A percentile compares a stretch with the other conserved stretches of the same genome.
Evolutionary conservation across 768 basidiomycete species (phyloP).

Genomic region (Psilocybe sp.): DNA sequence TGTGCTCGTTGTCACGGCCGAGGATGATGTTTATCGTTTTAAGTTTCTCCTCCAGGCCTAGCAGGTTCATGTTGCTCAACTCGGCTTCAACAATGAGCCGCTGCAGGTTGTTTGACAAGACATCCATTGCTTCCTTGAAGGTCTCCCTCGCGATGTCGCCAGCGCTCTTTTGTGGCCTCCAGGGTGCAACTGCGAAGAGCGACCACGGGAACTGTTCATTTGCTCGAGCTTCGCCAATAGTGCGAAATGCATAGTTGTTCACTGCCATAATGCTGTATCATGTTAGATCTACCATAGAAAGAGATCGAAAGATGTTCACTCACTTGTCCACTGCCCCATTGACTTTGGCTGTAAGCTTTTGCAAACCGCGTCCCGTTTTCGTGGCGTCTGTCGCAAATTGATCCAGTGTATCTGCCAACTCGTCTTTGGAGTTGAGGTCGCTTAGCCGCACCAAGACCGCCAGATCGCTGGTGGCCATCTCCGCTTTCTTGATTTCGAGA

Average conservation of each 20-base stretch:
- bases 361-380: constrained; percentile 55
- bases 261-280: constrained; percentile 62
- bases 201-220: constrained; percentile 29
- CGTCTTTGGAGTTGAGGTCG: constrained; percentile 55
- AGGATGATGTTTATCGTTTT: constrained; percentile 54
- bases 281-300: constrained; percentile 3
- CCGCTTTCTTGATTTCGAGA: constrained; percentile 69
- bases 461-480: constrained; percentile 74
- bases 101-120: constrained; percentile 48
- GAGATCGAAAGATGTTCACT: constrained; percentile 19
- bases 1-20: constrained; percentile 50
- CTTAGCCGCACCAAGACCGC: constrained; percentile 61
- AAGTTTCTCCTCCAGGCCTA: constrained; percentile 62
- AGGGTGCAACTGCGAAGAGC: constrained; percentile 37
- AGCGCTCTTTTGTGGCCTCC: constrained; percentile 29
- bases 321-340: constrained; percentile 74
- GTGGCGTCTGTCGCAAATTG: constrained; percentile 63
- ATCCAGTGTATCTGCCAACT: constrained; percentile 46
- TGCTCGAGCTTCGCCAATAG: constrained; percentile 45
- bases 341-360: constrained; percentile 63
- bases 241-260: constrained; percentile 65
- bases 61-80: constrained; percentile 49
- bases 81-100: constrained; percentile 69
- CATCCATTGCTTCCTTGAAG: constrained; percentile 63
- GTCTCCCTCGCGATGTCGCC: constrained; percentile 47